Evolutionary conservation across 495 filamentous ascomycete genomes (phyloP).

Genomic region (Massariosphaeria phaeospora): DNA sequence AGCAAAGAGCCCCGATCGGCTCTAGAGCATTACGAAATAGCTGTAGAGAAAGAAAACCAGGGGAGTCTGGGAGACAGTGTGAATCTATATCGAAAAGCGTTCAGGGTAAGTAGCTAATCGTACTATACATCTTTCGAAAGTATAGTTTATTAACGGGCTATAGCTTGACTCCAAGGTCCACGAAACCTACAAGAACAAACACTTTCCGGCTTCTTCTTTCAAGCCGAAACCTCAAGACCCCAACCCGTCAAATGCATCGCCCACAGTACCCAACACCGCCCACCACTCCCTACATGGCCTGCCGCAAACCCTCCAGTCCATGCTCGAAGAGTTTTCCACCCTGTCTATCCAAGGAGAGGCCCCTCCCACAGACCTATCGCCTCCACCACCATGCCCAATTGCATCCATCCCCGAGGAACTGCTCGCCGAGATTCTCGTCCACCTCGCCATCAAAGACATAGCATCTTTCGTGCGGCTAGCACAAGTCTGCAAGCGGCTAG

Average conservation of each 20-base stretch:
- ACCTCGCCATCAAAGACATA: constrained; percentile 70
- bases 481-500: constrained; percentile 79
- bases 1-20: constrained; percentile 64
- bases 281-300: constrained; percentile 57
- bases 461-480: constrained; percentile 73
- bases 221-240: constrained; percentile 38
- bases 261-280: constrained; percentile 51
- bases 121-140: neutral
- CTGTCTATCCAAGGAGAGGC: constrained; percentile 58
- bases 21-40: constrained; percentile 87
- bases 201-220: constrained; percentile 65
- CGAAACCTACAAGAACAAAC: constrained; percentile 79
- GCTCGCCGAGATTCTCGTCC: constrained; percentile 64
- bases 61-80: constrained; percentile 88
- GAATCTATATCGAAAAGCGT: constrained; percentile 82
- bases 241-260: constrained; percentile 52
- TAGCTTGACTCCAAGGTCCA: constrained; percentile 82
- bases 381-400: constrained; percentile 70
- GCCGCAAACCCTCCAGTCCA: constrained; percentile 52
- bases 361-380: constrained; percentile 58
- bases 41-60: constrained; percentile 78
- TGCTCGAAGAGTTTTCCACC: constrained; percentile 69
- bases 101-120: constrained; percentile 52
- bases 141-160: constrained; percentile 5
- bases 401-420: constrained; percentile 76